Percentiles rank a stretch among this genome's conserved stretches.
Conservation (phyloP, 441 rosid genomes). For the Croton laevigatus region DNA sequence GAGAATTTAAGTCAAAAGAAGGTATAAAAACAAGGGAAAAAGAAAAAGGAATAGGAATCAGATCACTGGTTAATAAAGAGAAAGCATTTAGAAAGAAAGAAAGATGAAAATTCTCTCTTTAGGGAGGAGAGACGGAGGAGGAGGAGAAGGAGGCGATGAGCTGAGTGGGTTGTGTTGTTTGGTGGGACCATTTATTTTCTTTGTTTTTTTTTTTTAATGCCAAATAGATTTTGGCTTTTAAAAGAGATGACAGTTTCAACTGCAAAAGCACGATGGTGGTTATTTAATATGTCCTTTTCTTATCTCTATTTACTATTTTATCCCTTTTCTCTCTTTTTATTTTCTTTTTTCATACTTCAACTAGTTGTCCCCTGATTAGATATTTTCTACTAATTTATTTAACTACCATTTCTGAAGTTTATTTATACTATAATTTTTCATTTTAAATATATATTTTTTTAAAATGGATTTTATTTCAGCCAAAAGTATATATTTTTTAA, state of each 20-base stretch:
- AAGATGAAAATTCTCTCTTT: not conserved
- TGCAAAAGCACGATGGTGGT: slow-evolving; percentile 25
- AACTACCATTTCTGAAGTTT: too few species aligned
- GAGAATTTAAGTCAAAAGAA: not conserved
- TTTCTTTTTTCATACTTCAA: not conserved
- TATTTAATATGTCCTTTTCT: slow-evolving; percentile 16
- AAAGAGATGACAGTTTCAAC: slow-evolving; percentile 27
- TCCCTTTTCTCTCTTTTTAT: not conserved
- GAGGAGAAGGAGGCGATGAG: not conserved
- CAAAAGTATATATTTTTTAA: too few species aligned
- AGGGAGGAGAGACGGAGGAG: not conserved
- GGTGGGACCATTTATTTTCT: slow-evolving; percentile 12
- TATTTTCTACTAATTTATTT: not conserved
- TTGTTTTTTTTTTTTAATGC: slow-evolving; percentile 12
- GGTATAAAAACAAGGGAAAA: not conserved
- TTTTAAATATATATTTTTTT: not conserved
- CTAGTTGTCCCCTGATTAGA: not conserved
- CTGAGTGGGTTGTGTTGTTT: not conserved
- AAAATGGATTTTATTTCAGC: too few species aligned
- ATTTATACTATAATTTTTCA: not conserved
- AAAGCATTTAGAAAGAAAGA: slow-evolving; percentile 25
- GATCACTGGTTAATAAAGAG: slow-evolving; percentile 24
- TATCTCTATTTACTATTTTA: slow-evolving; percentile 11
- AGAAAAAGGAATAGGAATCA: slow-evolving; percentile 9
- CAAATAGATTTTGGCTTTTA: slow-evolving; percentile 28